Conservation (phyloP, 192 early-diverging fungal species). For the Podila epigama region DNA sequence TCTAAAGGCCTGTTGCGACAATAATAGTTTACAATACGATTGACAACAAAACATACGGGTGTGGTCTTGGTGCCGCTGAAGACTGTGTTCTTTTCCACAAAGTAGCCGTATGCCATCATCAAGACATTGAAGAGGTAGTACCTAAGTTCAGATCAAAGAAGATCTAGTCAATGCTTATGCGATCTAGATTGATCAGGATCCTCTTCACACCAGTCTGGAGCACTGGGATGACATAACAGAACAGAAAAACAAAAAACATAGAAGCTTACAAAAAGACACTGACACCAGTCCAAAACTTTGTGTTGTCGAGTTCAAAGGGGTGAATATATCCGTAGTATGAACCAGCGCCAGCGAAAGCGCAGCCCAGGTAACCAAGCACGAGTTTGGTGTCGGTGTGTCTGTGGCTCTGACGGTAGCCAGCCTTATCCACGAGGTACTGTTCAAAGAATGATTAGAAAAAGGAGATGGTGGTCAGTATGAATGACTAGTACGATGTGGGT, state of each 20-base stretch:
- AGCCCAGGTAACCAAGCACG: conserved; percentile 78
- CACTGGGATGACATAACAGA: background rate
- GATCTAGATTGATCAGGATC: background rate
- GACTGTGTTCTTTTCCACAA: conserved; percentile 71
- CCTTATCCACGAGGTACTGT: conserved; percentile 56
- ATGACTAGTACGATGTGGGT: too few species aligned
- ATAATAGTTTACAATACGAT: background rate
- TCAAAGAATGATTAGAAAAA: background rate
- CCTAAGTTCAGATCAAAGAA: conserved; percentile 6
- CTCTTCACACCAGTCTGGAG: background rate
- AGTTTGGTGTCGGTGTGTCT: conserved; percentile 85
- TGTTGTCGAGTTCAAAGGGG: conserved; percentile 61
- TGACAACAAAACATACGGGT: background rate
- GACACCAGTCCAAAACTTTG: conserved; percentile 66
- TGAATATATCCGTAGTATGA: conserved; percentile 74
- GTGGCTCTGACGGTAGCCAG: conserved; percentile 73
- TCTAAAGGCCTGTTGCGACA: too few species aligned
- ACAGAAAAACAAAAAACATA: background rate
- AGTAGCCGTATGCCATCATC: conserved; percentile 62
- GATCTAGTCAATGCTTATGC: background rate
- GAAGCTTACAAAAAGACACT: conserved; percentile 62
- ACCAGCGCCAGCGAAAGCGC: conserved; percentile 75
- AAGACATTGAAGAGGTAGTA: conserved; percentile 58
- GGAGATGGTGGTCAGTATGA: background rate
- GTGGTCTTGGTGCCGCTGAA: conserved; percentile 69